Percentiles rank a stretch among this genome's conserved stretches.
phyloP scores from a whole-genome alignment of 495 filamentous ascomycete genomes.

The Aspergillus cavernicola region DNA sequence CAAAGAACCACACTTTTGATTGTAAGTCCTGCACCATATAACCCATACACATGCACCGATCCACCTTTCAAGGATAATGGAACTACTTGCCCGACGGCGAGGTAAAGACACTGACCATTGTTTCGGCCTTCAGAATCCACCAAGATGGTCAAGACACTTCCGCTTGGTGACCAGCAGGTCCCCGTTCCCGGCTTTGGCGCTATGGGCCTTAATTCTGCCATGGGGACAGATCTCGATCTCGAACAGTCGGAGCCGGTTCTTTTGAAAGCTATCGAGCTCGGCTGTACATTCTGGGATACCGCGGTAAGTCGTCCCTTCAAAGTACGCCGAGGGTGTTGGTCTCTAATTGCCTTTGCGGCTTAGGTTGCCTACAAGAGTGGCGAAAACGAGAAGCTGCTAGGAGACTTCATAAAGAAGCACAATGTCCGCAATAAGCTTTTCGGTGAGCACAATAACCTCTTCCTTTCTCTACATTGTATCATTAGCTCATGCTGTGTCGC shows the following conservation, averaged over 20 bases:
- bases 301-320: conserved; percentile 28
- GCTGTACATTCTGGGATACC: conserved; percentile 52
- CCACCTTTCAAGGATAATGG: no score
- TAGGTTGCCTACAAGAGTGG: no score
- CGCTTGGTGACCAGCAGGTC: conserved; percentile 37
- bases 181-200: conserved; percentile 43
- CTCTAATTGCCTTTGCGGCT: no score
- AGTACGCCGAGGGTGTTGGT: no score
- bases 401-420: conserved; percentile 52
- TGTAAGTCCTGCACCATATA: no score
- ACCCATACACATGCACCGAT: no score
- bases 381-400: conserved; percentile 47
- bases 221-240: conserved; percentile 37
- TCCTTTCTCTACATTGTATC: background rate
- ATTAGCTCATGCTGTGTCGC: no score
- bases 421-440: conserved; percentile 47
- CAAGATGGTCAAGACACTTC: conserved; percentile 40
- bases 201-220: conserved; percentile 40
- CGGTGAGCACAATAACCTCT: conserved; percentile 16
- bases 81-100: no score
- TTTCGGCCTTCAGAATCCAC: no score
- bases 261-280: conserved; percentile 46
- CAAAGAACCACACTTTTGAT: no score
- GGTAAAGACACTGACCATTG: no score
- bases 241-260: conserved; percentile 49